phyloP scores from a whole-genome alignment of 441 rosid species.

The Brassica hybrid region DNA sequence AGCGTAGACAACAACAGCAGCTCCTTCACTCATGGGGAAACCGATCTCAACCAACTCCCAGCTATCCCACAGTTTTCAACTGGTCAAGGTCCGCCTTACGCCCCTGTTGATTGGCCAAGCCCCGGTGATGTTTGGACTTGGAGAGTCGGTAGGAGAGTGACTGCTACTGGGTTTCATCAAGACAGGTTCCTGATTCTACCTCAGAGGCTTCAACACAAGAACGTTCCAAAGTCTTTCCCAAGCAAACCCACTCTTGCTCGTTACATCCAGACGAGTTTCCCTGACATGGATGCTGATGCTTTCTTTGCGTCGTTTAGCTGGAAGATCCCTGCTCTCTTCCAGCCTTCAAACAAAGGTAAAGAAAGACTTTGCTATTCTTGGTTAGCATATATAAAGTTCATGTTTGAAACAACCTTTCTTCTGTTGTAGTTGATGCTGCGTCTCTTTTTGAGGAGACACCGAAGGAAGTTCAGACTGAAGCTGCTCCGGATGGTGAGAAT shows the following conservation, averaged over 20 bases:
- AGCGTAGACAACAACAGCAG: constrained; percentile 36
- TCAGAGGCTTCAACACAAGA: constrained; percentile 44
- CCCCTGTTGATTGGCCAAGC: constrained; percentile 84
- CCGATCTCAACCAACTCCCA: constrained; percentile 43
- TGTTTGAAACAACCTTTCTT: neutral
- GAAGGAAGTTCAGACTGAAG: constrained; percentile 42
- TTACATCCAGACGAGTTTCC: constrained; percentile 53
- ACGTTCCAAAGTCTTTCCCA: constrained; percentile 53
- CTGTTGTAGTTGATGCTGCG: constrained; percentile 40
- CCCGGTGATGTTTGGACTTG: constrained; percentile 93
- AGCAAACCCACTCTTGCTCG: constrained; percentile 62
- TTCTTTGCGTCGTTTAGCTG: constrained; percentile 83
- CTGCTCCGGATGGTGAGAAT: constrained; percentile 34
- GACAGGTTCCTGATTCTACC: constrained; percentile 81
- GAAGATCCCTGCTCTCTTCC: constrained; percentile 65
- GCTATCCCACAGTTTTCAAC: constrained; percentile 51
- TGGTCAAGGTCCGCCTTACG: constrained; percentile 92
- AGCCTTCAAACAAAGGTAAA: constrained; percentile 51
- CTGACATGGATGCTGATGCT: constrained; percentile 57
- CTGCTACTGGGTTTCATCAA: constrained; percentile 51
- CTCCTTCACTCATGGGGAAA: constrained; percentile 42
- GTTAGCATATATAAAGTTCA: neutral
- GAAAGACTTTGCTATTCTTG: neutral
- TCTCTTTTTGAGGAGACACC: constrained; percentile 42
- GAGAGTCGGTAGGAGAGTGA: constrained; percentile 84